Percentiles rank a stretch among this genome's conserved stretches.
Evolutionary conservation across 441 rosid species (phyloP).

Genomic region (Erysimum cheiri): DNA sequence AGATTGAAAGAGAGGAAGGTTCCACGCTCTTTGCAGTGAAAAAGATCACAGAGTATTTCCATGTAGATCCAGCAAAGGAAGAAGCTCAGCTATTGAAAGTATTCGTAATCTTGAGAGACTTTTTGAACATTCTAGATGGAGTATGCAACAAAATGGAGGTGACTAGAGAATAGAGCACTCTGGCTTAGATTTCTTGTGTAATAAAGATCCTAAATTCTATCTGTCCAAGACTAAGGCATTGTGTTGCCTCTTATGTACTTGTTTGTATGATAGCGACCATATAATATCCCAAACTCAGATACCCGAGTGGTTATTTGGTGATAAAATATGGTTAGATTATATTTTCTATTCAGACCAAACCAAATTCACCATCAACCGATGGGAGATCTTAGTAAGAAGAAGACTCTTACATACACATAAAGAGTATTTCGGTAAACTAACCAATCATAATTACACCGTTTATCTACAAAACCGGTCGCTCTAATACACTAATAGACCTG

Average conservation of each 20-base stretch:
- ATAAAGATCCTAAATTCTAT: conserved; percentile 26
- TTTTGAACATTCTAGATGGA: conserved; percentile 40
- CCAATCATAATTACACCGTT: background rate
- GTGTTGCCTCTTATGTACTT: conserved; percentile 33
- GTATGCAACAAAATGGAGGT: conserved; percentile 46
- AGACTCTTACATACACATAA: too few relatives aligned
- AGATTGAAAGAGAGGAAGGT: conserved; percentile 44
- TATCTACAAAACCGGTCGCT: background rate
- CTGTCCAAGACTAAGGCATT: conserved; percentile 13
- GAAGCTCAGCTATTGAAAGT: conserved; percentile 50
- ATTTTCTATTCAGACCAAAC: too few relatives aligned
- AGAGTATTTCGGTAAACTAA: background rate
- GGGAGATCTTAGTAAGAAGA: too few relatives aligned
- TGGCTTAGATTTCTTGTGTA: conserved; percentile 18
- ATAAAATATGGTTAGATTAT: background rate
- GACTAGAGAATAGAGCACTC: conserved; percentile 9
- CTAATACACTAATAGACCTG: background rate
- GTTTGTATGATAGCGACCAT: conserved; percentile 16
- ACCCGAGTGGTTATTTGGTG: background rate
- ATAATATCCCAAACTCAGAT: background rate
- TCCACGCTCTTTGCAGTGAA: conserved; percentile 39
- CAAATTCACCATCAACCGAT: too few relatives aligned
- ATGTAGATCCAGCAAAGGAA: conserved; percentile 50
- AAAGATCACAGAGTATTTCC: conserved; percentile 49
- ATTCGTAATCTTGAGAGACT: conserved; percentile 47